These are phyloP conservation scores for Mycena albidolilacea DNA, from an alignment of 768 basidiomycete genomes.

Conservation along the genomic window DNA sequence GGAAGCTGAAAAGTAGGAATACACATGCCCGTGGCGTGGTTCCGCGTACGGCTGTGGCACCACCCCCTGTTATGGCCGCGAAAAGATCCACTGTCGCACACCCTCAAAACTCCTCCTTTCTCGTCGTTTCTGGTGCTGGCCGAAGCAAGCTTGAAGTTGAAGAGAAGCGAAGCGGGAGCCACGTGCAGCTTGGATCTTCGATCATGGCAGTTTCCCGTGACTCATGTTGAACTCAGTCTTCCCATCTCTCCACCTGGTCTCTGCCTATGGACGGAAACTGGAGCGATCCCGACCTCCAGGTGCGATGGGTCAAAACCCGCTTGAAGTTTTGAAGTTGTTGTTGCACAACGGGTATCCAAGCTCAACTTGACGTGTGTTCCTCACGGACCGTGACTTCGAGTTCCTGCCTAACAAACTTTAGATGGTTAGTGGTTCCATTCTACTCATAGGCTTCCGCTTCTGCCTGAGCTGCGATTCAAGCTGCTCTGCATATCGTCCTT, in stretches of 20 bases:
- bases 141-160: neutral
- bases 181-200: neutral
- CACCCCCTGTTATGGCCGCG: neutral
- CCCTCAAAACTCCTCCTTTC: slow-evolving; percentile 7
- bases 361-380: slow-evolving; percentile 9
- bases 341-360: slow-evolving; percentile 20
- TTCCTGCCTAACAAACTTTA: slow-evolving; percentile 15
- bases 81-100: slow-evolving; percentile 20
- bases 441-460: neutral
- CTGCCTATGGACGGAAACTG: neutral
- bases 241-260: neutral
- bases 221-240: neutral
- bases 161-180: neutral
- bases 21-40: slow-evolving; percentile 12
- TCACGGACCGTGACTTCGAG: neutral
- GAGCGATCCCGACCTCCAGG: neutral
- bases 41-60: slow-evolving; percentile 34
- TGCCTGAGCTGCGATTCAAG: neutral
- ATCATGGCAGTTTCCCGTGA: neutral
- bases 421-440: slow-evolving; percentile 8
- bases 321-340: neutral
- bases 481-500: neutral
- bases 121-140: slow-evolving; percentile 14
- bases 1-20: neutral
- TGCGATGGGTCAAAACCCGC: neutral